A percentile compares a stretch with the other conserved stretches of the same genome.
These are phyloP conservation scores for Kuraishia molischiana DNA, from an alignment of 805 yeast genomes.

Conservation along the genomic window DNA sequence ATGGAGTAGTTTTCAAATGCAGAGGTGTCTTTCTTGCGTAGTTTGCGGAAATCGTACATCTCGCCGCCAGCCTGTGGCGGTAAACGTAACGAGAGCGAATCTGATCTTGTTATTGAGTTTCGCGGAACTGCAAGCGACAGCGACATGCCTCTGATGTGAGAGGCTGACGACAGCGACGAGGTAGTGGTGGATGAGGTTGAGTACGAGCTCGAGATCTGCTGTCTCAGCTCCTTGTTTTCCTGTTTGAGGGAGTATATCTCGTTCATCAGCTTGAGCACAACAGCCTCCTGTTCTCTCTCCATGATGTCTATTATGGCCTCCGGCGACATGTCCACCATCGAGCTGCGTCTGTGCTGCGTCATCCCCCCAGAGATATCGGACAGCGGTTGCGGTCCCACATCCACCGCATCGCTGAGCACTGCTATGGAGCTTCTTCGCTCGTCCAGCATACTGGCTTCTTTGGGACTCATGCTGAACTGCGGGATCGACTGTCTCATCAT, in stretches of 20 bases:
- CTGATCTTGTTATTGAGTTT: neutral
- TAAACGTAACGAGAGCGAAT: neutral
- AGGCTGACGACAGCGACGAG: neutral
- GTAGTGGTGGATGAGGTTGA: neutral
- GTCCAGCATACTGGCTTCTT: neutral
- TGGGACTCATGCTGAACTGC: neutral
- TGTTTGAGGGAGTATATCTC: slow-evolving; percentile 46
- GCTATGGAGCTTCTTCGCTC: neutral
- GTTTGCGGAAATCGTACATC: neutral
- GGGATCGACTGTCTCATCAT: neutral
- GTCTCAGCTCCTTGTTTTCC: slow-evolving; percentile 35
- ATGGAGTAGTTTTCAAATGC: neutral
- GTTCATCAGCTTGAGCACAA: slow-evolving; percentile 54
- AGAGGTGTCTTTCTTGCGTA: neutral
- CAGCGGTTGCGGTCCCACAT: neutral
- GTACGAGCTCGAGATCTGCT: slow-evolving; percentile 13
- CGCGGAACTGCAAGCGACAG: neutral
- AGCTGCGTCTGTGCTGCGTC: neutral
- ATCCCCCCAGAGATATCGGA: neutral
- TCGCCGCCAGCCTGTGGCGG: neutral
- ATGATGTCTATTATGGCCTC: slow-evolving; percentile 47
- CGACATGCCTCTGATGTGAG: neutral
- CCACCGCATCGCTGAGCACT: neutral
- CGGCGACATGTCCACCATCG: slow-evolving; percentile 16
- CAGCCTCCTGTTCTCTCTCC: slow-evolving; percentile 73